phyloP scores from a whole-genome alignment of 352 stramenopile genomes.

The Vaucheria bursata region DNA sequence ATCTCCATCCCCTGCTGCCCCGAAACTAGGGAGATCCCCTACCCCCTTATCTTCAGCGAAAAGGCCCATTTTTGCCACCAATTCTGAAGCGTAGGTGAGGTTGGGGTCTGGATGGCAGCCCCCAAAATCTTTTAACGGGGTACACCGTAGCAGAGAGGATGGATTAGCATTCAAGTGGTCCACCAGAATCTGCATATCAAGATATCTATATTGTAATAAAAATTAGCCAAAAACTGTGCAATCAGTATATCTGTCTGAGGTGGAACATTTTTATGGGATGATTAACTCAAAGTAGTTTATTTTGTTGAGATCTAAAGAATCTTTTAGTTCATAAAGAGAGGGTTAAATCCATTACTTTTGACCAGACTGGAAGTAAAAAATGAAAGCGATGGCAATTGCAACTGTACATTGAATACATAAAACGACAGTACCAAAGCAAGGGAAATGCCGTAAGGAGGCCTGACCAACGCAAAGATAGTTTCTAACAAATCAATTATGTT shows the following conservation, averaged over 20 bases:
- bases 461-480: too few relatives aligned
- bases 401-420: too few relatives aligned
- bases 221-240: neutral
- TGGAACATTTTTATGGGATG: neutral
- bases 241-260: too few relatives aligned
- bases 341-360: too few relatives aligned
- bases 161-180: constrained; percentile 71
- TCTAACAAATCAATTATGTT: too few relatives aligned
- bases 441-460: too few relatives aligned
- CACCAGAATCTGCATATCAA: constrained; percentile 61
- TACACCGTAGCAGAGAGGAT: constrained; percentile 56
- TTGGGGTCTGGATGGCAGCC: constrained; percentile 96
- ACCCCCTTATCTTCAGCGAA: constrained; percentile 57
- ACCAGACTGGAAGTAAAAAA: too few relatives aligned
- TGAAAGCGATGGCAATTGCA: too few relatives aligned
- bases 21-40: constrained; percentile 63
- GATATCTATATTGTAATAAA: neutral
- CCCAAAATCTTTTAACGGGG: constrained; percentile 84
- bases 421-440: too few relatives aligned
- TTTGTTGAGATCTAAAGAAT: too few relatives aligned
- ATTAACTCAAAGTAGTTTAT: neutral
- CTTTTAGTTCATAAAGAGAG: too few relatives aligned
- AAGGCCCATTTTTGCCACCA: constrained; percentile 92
- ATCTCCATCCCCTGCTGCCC: constrained; percentile 94
- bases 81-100: constrained; percentile 89